phyloP scores from a whole-genome alignment of 2,329 filamentous ascomycete species.

The Fusarium piperis region DNA sequence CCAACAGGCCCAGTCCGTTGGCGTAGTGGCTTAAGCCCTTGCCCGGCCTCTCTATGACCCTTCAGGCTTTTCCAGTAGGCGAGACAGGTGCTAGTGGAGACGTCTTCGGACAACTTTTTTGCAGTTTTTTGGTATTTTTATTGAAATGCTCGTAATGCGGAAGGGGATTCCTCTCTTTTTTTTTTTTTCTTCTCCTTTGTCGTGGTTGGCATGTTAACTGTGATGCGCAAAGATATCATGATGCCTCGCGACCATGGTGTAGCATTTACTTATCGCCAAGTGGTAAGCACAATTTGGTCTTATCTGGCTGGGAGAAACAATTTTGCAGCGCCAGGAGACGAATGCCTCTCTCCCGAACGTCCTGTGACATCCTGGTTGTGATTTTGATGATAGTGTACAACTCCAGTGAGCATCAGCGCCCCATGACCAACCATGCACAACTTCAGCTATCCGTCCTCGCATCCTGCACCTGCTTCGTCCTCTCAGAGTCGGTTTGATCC shows the following conservation, averaged over 20 bases:
- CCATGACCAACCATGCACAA: background rate
- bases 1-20: background rate
- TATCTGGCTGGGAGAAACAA: background rate
- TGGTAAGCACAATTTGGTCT: background rate
- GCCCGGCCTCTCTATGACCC: background rate
- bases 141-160: background rate
- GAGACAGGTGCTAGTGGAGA: background rate
- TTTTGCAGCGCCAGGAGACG: background rate
- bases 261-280: background rate
- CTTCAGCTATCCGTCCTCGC: conserved; percentile 1
- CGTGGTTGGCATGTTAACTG: background rate
- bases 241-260: background rate
- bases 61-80: background rate
- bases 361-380: background rate
- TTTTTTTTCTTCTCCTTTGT: background rate
- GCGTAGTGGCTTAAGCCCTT: background rate
- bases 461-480: conserved; percentile 37
- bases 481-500: conserved; percentile 35
- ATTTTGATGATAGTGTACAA: background rate
- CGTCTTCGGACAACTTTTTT: background rate
- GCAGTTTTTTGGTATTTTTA: background rate
- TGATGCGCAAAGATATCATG: background rate
- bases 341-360: accelerated
- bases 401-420: background rate
- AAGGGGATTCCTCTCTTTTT: background rate